Base-by-base conservation (phyloP, 2,329 filamentous ascomycete genomes). In the Bipolaris sorokiniana region DNA sequence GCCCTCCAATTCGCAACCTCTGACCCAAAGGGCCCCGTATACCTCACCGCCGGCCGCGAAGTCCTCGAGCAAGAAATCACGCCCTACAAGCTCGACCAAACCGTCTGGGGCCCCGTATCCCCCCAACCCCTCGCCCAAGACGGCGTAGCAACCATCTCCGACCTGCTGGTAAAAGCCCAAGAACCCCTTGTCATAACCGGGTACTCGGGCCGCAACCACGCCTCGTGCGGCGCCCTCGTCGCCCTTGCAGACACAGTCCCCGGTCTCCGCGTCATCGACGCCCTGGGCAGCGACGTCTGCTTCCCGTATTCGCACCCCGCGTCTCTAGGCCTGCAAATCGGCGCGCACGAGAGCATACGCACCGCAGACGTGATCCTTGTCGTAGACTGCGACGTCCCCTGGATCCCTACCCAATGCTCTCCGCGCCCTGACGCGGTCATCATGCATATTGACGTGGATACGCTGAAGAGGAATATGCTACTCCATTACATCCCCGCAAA, bases 311-410 rank as follows among this genome's bases (percentile, higher is more conserved):
- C 75, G 52, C 89, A 92, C 66, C 86, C 78, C 1, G 80, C 74
- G 9, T 83, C 80, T 79, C 75, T 83, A 1, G 79, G 93, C 2
- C 75, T 95, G 48, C 83, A 87, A 42, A 95, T 88, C 66, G 91
- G 91, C 3, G 82, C 84, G 3, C 90, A 96, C 50, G 86, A 90
- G 1, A 81, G 83, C 38, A 90, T 97, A 71, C 84, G 82, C 56
- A 86, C 86, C 0, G 91, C 93, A 0, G 94, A 97, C 73, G 85
- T 92, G 10, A 96, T 97, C 56, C 65, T 97, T 0, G 88, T 97
- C 2, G 72, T 96, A 26, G 90, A 97, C 75, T 95, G 92, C 63
- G 93, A 97, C 70, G 92, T 97, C 0, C 93, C 93, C 0, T 97
- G 92, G 92, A 92, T 97, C 53, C 87, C 88, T n/a, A 95, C 91